Evolutionary conservation across 192 early-diverging fungal genomes (phyloP).

Genomic region (Mortierella alpina): DNA sequence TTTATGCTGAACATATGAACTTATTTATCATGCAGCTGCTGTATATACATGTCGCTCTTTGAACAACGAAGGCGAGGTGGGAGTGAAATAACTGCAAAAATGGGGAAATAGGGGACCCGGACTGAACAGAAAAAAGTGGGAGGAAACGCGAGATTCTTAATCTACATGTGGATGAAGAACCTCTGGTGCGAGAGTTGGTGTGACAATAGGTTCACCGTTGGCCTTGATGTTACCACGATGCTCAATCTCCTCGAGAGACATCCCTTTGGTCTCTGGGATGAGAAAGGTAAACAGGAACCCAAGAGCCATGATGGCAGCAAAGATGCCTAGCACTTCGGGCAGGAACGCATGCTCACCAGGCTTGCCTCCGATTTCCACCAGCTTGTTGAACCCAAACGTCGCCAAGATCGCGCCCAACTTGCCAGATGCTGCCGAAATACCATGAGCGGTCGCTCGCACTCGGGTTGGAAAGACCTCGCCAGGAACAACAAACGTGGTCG

Average conservation of each 20-base stretch:
- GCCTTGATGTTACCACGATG: slow-evolving; percentile 10
- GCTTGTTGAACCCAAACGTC: slow-evolving; percentile 55
- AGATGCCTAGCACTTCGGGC: slow-evolving; percentile 52
- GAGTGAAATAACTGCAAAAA: too few relatives aligned
- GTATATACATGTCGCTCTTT: too few relatives aligned
- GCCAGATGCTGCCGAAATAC: slow-evolving; percentile 75
- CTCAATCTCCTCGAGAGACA: slow-evolving; percentile 59
- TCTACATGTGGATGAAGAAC: too few relatives aligned
- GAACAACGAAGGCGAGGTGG: too few relatives aligned
- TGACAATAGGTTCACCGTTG: background rate
- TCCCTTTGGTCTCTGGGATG: slow-evolving; percentile 76
- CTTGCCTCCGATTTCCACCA: slow-evolving; percentile 41
- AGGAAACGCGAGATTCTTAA: too few relatives aligned
- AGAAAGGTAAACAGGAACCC: slow-evolving; percentile 64
- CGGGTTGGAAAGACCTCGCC: slow-evolving; percentile 67
- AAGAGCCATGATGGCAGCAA: slow-evolving; percentile 54
- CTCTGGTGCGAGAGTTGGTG: background rate
- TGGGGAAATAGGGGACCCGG: too few relatives aligned
- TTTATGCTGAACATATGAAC: too few relatives aligned
- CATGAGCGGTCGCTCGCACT: slow-evolving; percentile 73
- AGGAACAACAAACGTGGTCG: slow-evolving; percentile 78
- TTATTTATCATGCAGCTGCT: too few relatives aligned
- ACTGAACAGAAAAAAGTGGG: too few relatives aligned
- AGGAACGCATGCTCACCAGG: slow-evolving; percentile 32
- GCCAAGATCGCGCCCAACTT: slow-evolving; percentile 73